phyloP scores from a whole-genome alignment of 2,329 filamentous ascomycete genomes.

The Alternaria postmessia region DNA sequence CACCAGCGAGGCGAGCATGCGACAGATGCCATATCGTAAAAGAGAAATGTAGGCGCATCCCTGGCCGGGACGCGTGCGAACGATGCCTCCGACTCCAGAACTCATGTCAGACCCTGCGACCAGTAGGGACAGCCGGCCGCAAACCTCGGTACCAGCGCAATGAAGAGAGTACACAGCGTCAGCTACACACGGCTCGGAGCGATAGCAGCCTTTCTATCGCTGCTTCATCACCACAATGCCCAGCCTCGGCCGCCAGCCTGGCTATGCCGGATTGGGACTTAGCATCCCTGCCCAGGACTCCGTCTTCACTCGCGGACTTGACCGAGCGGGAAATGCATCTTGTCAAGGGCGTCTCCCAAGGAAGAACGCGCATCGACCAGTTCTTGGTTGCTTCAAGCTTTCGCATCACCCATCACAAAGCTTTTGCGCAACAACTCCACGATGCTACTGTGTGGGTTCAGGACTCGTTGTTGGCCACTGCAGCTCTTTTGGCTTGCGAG shows the following conservation, averaged over 20 bases:
- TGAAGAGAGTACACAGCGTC: not conserved
- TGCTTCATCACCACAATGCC: not conserved
- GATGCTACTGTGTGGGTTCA: constrained; percentile 3
- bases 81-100: constrained; percentile 15
- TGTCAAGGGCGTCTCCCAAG: constrained; percentile 8
- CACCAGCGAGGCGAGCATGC: constrained; percentile 12
- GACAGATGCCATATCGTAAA: constrained; percentile 16
- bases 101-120: constrained; percentile 12
- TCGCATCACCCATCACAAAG: constrained; percentile 9
- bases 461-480: constrained; percentile 12
- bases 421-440: constrained; percentile 12
- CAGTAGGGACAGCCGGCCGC: constrained; percentile 11
- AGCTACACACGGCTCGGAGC: constrained; percentile 1
- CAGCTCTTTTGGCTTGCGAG: constrained; percentile 11
- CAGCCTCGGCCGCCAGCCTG: not conserved
- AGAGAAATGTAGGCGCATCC: constrained; percentile 13
- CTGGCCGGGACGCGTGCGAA: constrained; percentile 13
- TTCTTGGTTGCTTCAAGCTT: constrained; percentile 12
- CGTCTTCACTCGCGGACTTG: not conserved
- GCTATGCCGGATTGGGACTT: not conserved
- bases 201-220: not conserved
- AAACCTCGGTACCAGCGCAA: constrained; percentile 15
- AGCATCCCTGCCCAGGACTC: constrained; percentile 5
- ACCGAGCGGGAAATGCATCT: constrained; percentile 13
- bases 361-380: constrained; percentile 10